Evolutionary conservation across 495 filamentous ascomycete species (phyloP), one percentile per base, ranked within the genome.

Genomic region (Aspergillus baeticus): DNA sequence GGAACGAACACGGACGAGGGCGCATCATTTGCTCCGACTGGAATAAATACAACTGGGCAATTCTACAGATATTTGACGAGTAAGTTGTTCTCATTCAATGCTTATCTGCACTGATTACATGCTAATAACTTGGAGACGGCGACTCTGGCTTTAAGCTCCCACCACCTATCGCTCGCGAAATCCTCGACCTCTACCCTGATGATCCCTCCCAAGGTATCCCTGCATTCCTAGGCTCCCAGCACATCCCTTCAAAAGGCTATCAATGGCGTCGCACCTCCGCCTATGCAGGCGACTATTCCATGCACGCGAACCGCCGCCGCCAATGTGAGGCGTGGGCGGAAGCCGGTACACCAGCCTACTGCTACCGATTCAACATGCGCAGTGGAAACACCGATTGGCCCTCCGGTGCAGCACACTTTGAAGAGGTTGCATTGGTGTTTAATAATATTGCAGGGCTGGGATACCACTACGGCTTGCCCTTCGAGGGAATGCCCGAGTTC

Each of bases 351-450:
- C 63, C 73, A 10, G 83, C 84, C 7, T 87, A 83, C 71, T 81
- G 81, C 66, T 87, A 84, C 67, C 81, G 82, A 8, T 87, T 86
- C 69, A 81, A 87, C 62, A 75, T 77, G 33, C 70, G 71, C 36
- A 64, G 73, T 0, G 71, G 65, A 29, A 74, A 78, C 48, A 55
- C 70, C 0, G 61, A 73, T 2, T 56, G 59, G 8, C 44, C 68
- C 1, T 56, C 62, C 5, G 78, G 80, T 6, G 77, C 73, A 1
- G 77, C 77, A n/a, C 84, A 87, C 58, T 85, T 86, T 58, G 74
- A 77, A 38, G 84, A 87, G 52, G 82, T 87, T 1, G 64, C 81
- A 1, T 83, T 81, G 63, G 83, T 83, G 23, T 86, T 86, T 63
- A 69, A 84, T 67, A 86, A 86, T 55, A 69, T 78, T 36, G 60